Conservation (phyloP, 495 filamentous ascomycete species). For the Penicillium chermesinum region DNA sequence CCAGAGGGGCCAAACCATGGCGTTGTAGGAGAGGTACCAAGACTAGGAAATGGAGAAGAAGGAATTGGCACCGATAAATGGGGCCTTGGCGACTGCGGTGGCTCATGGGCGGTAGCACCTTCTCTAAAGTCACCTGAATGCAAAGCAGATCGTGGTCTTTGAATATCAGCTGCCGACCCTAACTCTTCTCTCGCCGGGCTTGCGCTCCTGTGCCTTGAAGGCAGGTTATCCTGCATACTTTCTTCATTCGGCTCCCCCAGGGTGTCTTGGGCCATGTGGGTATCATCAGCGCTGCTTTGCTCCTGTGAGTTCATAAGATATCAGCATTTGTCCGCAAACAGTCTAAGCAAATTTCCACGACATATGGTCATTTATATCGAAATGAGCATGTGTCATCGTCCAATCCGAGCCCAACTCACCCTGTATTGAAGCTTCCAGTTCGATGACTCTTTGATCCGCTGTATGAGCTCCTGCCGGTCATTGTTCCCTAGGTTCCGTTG, state of each 20-base stretch:
- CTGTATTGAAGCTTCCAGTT: conserved; percentile 64
- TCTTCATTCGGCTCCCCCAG: conserved; percentile 6
- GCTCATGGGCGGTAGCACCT: conserved; percentile 32
- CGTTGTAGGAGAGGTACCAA: conserved; percentile 43
- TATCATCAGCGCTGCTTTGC: neutral
- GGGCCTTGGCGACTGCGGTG: conserved; percentile 19
- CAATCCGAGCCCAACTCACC: conserved; percentile 43
- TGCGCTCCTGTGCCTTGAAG: neutral
- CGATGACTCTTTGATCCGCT: conserved; percentile 78
- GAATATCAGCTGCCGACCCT: conserved; percentile 54
- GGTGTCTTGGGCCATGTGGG: conserved; percentile 7
- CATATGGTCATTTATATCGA: neutral
- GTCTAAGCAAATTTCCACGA: no score
- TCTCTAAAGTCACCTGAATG: conserved; percentile 86
- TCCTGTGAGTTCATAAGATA: no score
- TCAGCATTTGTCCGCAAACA: no score
- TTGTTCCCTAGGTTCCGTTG: conserved; percentile 21
- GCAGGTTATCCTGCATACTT: neutral
- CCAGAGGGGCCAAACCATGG: conserved; percentile 42
- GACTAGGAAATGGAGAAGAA: conserved; percentile 15
- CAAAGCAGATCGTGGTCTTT: conserved; percentile 79
- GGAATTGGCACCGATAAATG: conserved; percentile 16
- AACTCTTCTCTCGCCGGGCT: conserved; percentile 19
- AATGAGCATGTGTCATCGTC: neutral
- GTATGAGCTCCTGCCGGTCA: conserved; percentile 69